Percentiles rank a stretch among this genome's conserved stretches.
These are phyloP conservation scores for Soucietia sequanensis DNA, from an alignment of 805 yeast species.

Conservation along the genomic window DNA sequence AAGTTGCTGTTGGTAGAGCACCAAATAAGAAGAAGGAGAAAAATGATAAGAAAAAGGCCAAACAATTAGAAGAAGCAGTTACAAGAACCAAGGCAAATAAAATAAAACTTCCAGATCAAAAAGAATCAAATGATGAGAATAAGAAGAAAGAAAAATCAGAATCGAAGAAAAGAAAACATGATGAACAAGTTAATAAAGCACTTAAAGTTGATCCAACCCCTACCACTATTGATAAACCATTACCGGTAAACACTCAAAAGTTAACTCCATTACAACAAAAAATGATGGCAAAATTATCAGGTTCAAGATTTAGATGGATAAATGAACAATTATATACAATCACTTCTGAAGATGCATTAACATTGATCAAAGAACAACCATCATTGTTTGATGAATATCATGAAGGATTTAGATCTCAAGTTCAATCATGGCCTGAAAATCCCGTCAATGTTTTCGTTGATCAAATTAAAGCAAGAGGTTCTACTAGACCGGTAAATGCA, in stretches of 20 bases:
- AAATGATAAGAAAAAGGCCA: constrained; percentile 22
- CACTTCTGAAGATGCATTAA: constrained; percentile 72
- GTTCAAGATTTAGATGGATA: constrained; percentile 97
- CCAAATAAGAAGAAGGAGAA: constrained; percentile 24
- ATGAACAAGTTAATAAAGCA: constrained; percentile 6
- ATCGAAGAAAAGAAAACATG: constrained; percentile 6
- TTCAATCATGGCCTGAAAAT: constrained; percentile 96
- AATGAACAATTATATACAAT: constrained; percentile 95
- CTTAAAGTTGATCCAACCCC: constrained; percentile 8
- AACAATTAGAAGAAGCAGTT: constrained; percentile 16
- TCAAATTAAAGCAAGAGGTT: constrained; percentile 56
- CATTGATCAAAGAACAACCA: constrained; percentile 76
- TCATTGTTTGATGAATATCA: constrained; percentile 91
- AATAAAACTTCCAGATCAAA: constrained; percentile 4
- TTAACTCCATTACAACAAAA: constrained; percentile 89
- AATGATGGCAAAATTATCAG: constrained; percentile 92
- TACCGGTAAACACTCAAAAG: constrained; percentile 22
- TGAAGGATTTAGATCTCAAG: constrained; percentile 92
- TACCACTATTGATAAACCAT: constrained; percentile 4
- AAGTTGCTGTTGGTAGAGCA: constrained; percentile 47
- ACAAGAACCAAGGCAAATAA: constrained; percentile 11
- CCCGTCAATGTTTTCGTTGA: constrained; percentile 90
- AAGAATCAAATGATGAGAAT: constrained; percentile 2
- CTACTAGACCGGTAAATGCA: constrained; percentile 73
- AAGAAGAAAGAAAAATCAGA: constrained; percentile 7